Evolutionary conservation across 2,329 filamentous ascomycete genomes (phyloP), one percentile per base, ranked within the genome.

Genomic region (Hymenoscyphus albidus): DNA sequence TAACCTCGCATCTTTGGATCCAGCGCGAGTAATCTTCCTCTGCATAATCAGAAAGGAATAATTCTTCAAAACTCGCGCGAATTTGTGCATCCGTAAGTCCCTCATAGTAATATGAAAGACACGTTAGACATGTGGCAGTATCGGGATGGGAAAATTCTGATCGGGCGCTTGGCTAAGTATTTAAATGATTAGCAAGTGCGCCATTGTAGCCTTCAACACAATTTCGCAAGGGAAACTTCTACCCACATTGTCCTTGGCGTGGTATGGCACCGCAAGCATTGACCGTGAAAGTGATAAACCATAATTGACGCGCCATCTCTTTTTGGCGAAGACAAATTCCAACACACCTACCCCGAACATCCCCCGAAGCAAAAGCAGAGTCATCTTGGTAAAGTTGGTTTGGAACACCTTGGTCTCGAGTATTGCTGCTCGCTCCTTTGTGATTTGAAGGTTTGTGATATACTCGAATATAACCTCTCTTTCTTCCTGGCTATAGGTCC

Each of bases 81-180:
- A 91, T 70, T 1, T 88, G 79, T 0, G 81, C 71, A 13, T 86
- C 73, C 0, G 63, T 66, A 0, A 91, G 77, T 0, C 88, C 88
- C 0, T 76, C 76, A 61, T 85, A 84, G 66, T 85, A 89, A 71
- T 83, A 85, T 1, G 77, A 80, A 0, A 88, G 73, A 1, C 76
- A 84, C 0, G 86, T 88, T 0, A 89, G 73, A 0, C 80, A 62
- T 13, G 88, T 83, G 0, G 83, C 79, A 0, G 84, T 80, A 55
- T 89, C 87, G 0, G 85, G 84, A 42, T 89, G 85, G 13, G 85
- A 85, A 70, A 87, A 89, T 67, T 89, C 85, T 0, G 86, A 82
- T 2, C 83, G 78, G 0, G 78, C 73, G 0, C 82, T 78, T 13
- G 40, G 40, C 40, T 42, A 16, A 7, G 14, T 12, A 9, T 2